Percentiles rank a stretch among this genome's conserved stretches.
Conservation (phyloP, 1,139 yeast species). For the Candida sp. region DNA sequence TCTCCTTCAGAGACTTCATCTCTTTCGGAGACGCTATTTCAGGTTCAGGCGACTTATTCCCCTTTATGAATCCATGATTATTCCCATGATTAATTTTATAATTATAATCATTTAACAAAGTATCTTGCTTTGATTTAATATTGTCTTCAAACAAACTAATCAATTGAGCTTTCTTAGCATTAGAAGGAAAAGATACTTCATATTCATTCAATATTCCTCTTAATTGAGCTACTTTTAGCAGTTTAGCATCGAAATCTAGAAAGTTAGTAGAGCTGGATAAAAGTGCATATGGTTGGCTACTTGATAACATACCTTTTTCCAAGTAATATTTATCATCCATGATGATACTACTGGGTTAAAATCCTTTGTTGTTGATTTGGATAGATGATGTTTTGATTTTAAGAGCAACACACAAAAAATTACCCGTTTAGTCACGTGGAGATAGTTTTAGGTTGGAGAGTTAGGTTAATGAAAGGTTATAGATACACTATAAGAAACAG, state of each 20-base stretch:
- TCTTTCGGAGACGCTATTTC: neutral
- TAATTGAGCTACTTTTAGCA: conserved; percentile 60
- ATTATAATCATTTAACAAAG: conserved; percentile 20
- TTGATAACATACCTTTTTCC: conserved; percentile 9
- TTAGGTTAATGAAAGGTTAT: too few relatives aligned
- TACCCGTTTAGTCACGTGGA: too few relatives aligned
- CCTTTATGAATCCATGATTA: conserved; percentile 20
- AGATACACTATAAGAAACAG: too few relatives aligned
- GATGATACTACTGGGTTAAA: neutral
- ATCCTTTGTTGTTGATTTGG: neutral
- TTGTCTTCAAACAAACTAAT: conserved; percentile 48
- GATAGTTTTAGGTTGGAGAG: too few relatives aligned
- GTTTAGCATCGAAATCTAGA: conserved; percentile 59
- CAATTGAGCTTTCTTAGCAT: conserved; percentile 62
- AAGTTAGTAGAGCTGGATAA: conserved; percentile 3
- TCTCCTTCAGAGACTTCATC: too few relatives aligned
- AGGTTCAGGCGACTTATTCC: conserved; percentile 10
- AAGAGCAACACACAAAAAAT: too few relatives aligned
- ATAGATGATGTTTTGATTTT: neutral
- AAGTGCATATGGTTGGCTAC: too few relatives aligned
- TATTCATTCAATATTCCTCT: conserved; percentile 59
- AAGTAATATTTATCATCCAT: neutral
- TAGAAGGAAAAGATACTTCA: conserved; percentile 51
- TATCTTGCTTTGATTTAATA: conserved; percentile 38
- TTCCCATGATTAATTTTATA: conserved; percentile 14